Evolutionary conservation across 768 basidiomycete genomes (phyloP), one percentile per base, ranked within the genome.

Genomic region (Lactarius indigo): DNA sequence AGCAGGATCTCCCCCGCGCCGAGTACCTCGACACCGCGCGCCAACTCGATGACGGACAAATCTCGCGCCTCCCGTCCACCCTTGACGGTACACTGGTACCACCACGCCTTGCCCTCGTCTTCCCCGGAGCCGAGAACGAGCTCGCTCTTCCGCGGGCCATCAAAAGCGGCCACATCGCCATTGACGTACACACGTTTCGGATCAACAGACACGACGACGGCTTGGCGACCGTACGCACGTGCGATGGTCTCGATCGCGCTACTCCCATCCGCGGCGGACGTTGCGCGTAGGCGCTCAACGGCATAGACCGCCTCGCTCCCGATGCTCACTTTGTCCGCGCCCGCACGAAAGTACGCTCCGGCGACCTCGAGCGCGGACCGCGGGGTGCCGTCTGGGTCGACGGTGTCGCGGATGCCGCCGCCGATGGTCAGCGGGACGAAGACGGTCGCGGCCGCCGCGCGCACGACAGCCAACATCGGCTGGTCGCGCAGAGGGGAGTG

Each of bases 401-500:
- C 80, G 23, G 89, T 89, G 76, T 97, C 95, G 76, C 96, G 96
- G 81, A 99, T 98, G 2, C 97, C 97, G 26, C 97, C 97, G 30
- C 97, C 97, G 71, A 99, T 95, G 18, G 97, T 98, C 42, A 99
- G 84, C n/a, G 97, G 97, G 1, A 99, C 94, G 73, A 96, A 98
- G 55, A 98, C 86, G 61, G 86, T 85, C 76, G 93, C 86, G 1
- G 97, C 95, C 0, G 96, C 91, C 0, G 88, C 87, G 63, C 90
- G 88, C 50, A 98, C 93, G 73, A 99, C 92, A 39, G 93, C 92
- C 63, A 99, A 85, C 97, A 99, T 98, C 0, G 97, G 97, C 78
- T 99, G 97, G 78, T 98, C 97, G 54, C 83, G 88, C 41, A 99
- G 83, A 1, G 97, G 96, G 17, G 94, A 98, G 73, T 92, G 90